phyloP scores from a whole-genome alignment of 2,329 filamentous ascomycete species.

The Nigrospora oryzae region DNA sequence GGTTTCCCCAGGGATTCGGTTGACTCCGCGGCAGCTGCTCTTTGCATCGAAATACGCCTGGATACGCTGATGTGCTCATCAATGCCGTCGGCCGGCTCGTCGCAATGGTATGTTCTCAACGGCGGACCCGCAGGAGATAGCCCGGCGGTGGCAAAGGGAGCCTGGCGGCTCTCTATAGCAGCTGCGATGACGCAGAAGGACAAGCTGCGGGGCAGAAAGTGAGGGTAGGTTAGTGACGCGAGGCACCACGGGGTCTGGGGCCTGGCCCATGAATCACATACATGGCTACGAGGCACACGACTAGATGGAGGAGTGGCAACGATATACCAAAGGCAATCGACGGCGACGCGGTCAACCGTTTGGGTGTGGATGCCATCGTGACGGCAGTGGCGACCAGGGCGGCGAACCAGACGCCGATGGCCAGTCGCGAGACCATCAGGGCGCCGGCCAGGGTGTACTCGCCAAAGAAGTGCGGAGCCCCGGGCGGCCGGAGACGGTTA shows the following conservation, averaged over 20 bases:
- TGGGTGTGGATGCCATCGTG: constrained; percentile 12
- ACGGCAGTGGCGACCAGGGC: constrained; percentile 19
- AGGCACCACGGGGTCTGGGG: no score
- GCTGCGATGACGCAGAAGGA: constrained; percentile 18
- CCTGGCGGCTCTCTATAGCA: constrained; percentile 18
- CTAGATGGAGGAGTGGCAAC: constrained; percentile 18
- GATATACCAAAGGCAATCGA: neutral
- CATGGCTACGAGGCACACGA: constrained; percentile 21
- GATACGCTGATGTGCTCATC: constrained; percentile 6
- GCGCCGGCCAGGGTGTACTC: constrained; percentile 20
- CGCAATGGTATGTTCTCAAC: constrained; percentile 14
- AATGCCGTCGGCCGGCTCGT: constrained; percentile 15
- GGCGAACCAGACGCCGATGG: constrained; percentile 19
- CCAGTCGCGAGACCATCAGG: constrained; percentile 18
- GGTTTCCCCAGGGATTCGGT: no score
- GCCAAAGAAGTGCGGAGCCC: constrained; percentile 18
- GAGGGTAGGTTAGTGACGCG: no score
- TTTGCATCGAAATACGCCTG: neutral
- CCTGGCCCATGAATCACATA: constrained; percentile 8
- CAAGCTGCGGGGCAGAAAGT: constrained; percentile 7
- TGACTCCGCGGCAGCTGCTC: neutral
- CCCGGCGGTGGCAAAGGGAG: constrained; percentile 17
- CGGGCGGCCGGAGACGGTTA: constrained; percentile 10
- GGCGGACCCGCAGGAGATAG: constrained; percentile 10
- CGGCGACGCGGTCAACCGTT: neutral